Evolutionary conservation across 257 asterid species (phyloP).

Genomic region (Scutellaria barbata): DNA sequence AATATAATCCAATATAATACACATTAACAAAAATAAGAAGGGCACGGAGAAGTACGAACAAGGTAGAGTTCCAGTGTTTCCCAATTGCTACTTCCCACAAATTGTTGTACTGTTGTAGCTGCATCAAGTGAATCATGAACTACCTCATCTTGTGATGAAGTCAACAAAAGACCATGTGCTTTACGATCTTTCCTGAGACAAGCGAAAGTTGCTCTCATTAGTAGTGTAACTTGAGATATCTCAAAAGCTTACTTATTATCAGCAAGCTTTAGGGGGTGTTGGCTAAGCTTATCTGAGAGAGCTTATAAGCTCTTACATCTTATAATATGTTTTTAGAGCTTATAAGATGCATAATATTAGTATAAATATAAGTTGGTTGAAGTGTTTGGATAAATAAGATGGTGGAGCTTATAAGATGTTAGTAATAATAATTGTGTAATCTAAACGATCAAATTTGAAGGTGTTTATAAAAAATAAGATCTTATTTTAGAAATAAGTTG

Average conservation of each 20-base stretch:
- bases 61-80: conserved; percentile 91
- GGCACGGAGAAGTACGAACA: conserved; percentile 54
- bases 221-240: conserved; percentile 26
- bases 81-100: conserved; percentile 73
- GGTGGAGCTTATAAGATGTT: too few species aligned
- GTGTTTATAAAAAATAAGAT: too few species aligned
- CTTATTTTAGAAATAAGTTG: too few species aligned
- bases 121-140: conserved; percentile 53
- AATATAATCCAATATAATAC: conserved; percentile 6
- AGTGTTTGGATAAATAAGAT: too few species aligned
- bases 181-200: conserved; percentile 67
- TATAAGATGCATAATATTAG: too few species aligned
- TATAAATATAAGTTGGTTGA: too few species aligned
- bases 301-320: too few species aligned
- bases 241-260: conserved; percentile 25
- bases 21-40: neutral
- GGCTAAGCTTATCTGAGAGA: neutral
- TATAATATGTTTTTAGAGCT: too few species aligned
- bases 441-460: too few species aligned
- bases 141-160: conserved; percentile 68
- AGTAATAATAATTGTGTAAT: too few species aligned
- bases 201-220: conserved; percentile 27
- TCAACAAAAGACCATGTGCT: conserved; percentile 68
- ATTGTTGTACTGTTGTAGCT: conserved; percentile 52
- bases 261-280: conserved; percentile 13